These are phyloP conservation scores for Zasmidium angulare DNA, from an alignment of 2,329 filamentous ascomycete species.

Conservation along the genomic window DNA sequence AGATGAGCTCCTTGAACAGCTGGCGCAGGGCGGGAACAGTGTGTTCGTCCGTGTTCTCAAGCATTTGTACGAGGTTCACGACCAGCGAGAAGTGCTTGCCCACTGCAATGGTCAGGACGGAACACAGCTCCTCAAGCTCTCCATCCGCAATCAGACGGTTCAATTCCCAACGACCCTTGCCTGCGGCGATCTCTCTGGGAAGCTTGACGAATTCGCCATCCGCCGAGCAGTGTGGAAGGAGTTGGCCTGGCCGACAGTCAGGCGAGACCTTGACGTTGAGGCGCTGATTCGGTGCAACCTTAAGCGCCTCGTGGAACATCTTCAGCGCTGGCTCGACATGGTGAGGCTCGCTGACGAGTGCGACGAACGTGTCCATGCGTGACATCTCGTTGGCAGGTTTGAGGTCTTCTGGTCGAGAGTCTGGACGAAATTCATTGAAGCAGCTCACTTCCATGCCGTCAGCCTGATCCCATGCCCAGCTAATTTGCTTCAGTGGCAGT, in stretches of 20 bases:
- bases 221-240: neutral
- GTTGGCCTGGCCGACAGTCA: neutral
- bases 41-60: constrained; percentile 5
- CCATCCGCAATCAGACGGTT: neutral
- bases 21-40: constrained; percentile 4
- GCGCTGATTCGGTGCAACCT: neutral
- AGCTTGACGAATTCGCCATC: constrained; percentile 3
- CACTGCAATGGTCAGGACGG: neutral
- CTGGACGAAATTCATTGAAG: neutral
- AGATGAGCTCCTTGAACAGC: constrained; percentile 2
- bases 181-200: neutral
- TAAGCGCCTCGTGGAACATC: neutral
- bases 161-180: too few species aligned
- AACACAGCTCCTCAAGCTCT: constrained; percentile 1
- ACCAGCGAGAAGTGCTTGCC: constrained; percentile 4
- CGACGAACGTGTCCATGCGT: neutral
- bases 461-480: neutral
- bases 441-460: neutral
- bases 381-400: neutral
- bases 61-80: constrained; percentile 9
- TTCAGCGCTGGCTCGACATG: neutral
- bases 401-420: neutral
- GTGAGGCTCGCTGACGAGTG: neutral
- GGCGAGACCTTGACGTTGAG: neutral
- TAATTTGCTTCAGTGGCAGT: neutral